phyloP scores from a whole-genome alignment of 768 basidiomycete genomes.

The Boletus vermiculosoides region DNA sequence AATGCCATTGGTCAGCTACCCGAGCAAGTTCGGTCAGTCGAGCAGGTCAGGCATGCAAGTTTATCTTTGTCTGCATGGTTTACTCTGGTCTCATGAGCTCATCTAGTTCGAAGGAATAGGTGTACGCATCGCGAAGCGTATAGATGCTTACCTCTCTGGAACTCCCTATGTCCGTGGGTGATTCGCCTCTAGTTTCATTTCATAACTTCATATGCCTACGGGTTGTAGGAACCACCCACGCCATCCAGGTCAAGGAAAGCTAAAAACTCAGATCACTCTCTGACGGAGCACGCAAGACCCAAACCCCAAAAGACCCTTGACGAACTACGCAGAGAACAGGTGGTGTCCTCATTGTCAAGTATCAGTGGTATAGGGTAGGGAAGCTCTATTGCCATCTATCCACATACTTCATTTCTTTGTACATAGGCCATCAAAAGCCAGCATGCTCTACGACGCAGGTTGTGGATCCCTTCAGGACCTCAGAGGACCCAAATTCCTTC shows the following conservation, averaged over 20 bases:
- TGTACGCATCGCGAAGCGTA: constrained; percentile 44
- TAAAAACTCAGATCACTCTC: constrained; percentile 1
- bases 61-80: neutral
- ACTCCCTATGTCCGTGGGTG: constrained; percentile 38
- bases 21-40: constrained; percentile 43
- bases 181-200: neutral
- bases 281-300: neutral
- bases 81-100: constrained; percentile 8
- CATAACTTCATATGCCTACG: constrained; percentile 2
- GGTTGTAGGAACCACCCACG: constrained; percentile 18
- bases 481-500: constrained; percentile 35
- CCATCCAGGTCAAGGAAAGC: constrained; percentile 4
- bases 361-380: constrained; percentile 52
- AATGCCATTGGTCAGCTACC: constrained; percentile 39
- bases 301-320: constrained; percentile 22
- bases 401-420: neutral
- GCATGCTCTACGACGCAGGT: constrained; percentile 50
- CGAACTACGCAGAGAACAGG: constrained; percentile 29
- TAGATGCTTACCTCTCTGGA: constrained; percentile 40
- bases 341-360: constrained; percentile 34
- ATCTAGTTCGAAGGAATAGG: constrained; percentile 35
- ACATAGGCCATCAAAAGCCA: constrained; percentile 33
- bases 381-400: neutral
- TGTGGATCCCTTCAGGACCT: constrained; percentile 46
- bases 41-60: constrained; percentile 37